Base-by-base conservation (phyloP, 2,329 filamentous ascomycete genomes). In the Zasmidium cellare region DNA sequence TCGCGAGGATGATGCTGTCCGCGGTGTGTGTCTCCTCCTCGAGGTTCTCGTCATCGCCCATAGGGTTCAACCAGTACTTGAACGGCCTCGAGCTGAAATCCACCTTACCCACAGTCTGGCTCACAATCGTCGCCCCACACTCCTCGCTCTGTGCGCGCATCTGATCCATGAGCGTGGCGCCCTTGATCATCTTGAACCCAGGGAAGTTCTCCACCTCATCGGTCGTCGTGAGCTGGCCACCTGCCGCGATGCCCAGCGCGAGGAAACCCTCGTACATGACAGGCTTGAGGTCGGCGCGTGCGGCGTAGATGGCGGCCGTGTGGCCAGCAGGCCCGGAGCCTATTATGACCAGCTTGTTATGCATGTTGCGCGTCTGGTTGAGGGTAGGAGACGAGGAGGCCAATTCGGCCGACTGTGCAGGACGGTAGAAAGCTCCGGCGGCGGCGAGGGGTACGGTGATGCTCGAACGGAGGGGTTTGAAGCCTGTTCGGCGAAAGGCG, bases 131-230 rank as follows among this genome's bases (percentile, higher is more conserved):
- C 62, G 96, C 97, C 72, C 94, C 96, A 78, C 96, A 97, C 60
- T 87, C 88, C 76, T 89, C 86, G 58, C 92, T 96, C 78, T 99
- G 94, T 61, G 84, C 85, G 76, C 89, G 89, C 93, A 99, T 97
- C 75, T 88, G 85, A 67, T 97, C 93, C 94, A 99, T 99, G 66
- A 99, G 81, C 71, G 91, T 88, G 56, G 84, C 78, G 66, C 94
- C 94, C 77, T 91, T 89, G 74, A 99, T 92, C 69, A 90, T 85
- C 71, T 90, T 89, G 80, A 97, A 99, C 49, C 94, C 94, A 23
- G 94, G 94, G 78, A 89, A 99, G 84, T 99, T 99, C 82, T 99
- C 94, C 59, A 99, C 87, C 67, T 99, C 96, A 71, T 96, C 97
- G 55, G 94, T 99, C 23, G 96, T 99, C 55, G 96, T 99, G 67